phyloP scores from a whole-genome alignment of 2,329 filamentous ascomycete species.

The Thyridium curvatum region DNA sequence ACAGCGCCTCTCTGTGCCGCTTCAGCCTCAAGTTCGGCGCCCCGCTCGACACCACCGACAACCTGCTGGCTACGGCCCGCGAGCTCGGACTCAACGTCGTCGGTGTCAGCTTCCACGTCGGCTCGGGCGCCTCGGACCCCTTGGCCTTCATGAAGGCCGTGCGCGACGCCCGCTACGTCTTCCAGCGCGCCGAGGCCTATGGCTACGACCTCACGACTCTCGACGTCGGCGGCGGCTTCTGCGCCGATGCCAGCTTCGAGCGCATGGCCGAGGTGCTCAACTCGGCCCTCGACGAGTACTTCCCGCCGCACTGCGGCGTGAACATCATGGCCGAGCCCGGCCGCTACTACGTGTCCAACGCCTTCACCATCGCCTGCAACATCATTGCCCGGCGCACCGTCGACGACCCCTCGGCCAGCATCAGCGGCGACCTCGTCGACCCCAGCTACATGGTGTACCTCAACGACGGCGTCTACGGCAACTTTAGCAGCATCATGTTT shows the following conservation, averaged over 20 bases:
- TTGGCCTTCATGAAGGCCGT: slow-evolving; percentile 86
- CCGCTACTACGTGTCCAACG: slow-evolving; percentile 88
- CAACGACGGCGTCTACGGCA: slow-evolving; percentile 96
- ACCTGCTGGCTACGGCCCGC: slow-evolving; percentile 73
- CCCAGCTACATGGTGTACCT: slow-evolving; percentile 94
- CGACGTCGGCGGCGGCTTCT: slow-evolving; percentile 93
- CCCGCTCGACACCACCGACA: slow-evolving; percentile 71
- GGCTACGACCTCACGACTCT: slow-evolving; percentile 82
- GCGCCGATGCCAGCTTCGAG: slow-evolving; percentile 77
- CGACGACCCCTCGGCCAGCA: slow-evolving; percentile 47
- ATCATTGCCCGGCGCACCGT: slow-evolving; percentile 93
- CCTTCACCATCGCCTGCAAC: slow-evolving; percentile 92
- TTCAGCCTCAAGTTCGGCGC: slow-evolving; percentile 97
- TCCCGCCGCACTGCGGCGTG: slow-evolving; percentile 65
- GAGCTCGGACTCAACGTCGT: slow-evolving; percentile 83
- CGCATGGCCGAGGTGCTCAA: slow-evolving; percentile 78
- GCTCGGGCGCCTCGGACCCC: slow-evolving; percentile 93
- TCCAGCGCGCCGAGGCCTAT: slow-evolving; percentile 71
- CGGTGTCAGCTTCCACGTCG: slow-evolving; percentile 96
- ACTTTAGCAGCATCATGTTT: slow-evolving; percentile 99
- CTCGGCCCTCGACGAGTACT: slow-evolving; percentile 77
- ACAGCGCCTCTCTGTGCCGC: slow-evolving; percentile 88
- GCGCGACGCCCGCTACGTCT: slow-evolving; percentile 79
- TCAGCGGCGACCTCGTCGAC: slow-evolving; percentile 18
- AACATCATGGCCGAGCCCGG: slow-evolving; percentile 93